Conservation (phyloP, 164 flowering plant species). For the Annona squamosa region DNA sequence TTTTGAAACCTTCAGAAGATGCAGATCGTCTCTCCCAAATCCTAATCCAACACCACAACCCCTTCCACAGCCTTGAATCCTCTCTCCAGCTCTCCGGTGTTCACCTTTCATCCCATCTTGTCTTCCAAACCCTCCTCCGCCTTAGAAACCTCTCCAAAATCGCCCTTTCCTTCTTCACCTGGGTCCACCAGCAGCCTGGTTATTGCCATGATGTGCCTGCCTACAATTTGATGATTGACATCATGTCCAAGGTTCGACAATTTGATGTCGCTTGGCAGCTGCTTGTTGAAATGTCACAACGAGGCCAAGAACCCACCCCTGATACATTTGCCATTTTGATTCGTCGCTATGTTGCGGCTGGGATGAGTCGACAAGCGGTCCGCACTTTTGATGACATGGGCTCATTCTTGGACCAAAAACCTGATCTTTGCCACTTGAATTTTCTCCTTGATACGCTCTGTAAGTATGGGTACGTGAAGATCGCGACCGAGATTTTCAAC, state of each 20-base stretch:
- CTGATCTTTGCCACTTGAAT: slow-evolving; percentile 25
- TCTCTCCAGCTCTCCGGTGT: slow-evolving; percentile 76
- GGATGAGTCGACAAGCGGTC: slow-evolving; percentile 74
- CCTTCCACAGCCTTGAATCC: slow-evolving; percentile 80
- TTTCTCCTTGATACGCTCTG: slow-evolving; percentile 73
- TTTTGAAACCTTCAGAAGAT: slow-evolving; percentile 44
- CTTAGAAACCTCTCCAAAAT: slow-evolving; percentile 56
- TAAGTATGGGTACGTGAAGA: slow-evolving; percentile 70
- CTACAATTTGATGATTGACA: slow-evolving; percentile 63
- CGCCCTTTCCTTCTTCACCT: slow-evolving; percentile 69
- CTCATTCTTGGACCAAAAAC: slow-evolving; percentile 27
- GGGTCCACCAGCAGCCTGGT: slow-evolving; percentile 34
- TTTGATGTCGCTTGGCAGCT: slow-evolving; percentile 91
- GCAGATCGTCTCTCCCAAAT: slow-evolving; percentile 59
- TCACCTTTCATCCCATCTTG: slow-evolving; percentile 39
- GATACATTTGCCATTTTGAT: slow-evolving; percentile 53
- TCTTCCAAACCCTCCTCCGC: slow-evolving; percentile 77
- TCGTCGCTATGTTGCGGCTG: slow-evolving; percentile 66
- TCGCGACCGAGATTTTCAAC: slow-evolving; percentile 74
- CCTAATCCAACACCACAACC: slow-evolving; percentile 79
- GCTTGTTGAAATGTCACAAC: slow-evolving; percentile 54
- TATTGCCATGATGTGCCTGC: slow-evolving; percentile 30
- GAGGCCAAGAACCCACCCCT: slow-evolving; percentile 21
- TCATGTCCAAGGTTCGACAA: slow-evolving; percentile 62
- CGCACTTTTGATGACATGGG: slow-evolving; percentile 79